phyloP scores from a whole-genome alignment of 208 protist genomes.

The Trypanosoma cruzi region DNA sequence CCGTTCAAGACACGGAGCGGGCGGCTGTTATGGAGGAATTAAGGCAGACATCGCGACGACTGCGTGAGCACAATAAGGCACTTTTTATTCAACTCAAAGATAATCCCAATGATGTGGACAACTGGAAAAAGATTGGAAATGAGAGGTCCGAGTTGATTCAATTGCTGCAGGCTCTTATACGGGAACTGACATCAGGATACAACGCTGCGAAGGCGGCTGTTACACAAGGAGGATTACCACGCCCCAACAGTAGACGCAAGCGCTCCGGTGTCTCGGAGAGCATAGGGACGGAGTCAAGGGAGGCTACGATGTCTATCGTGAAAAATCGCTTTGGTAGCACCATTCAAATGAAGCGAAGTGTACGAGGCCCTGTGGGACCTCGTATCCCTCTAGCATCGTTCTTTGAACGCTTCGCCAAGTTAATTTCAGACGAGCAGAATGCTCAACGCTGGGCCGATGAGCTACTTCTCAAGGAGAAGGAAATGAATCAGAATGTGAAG shows the following conservation, averaged over 20 bases:
- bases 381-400: conserved; percentile 74
- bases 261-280: conserved; percentile 10
- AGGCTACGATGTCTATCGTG: background rate
- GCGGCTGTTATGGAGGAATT: conserved; percentile 65
- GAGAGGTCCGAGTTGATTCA: conserved; percentile 81
- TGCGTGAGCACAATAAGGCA: conserved; percentile 81
- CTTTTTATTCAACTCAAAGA: conserved; percentile 90
- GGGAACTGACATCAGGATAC: conserved; percentile 84
- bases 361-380: conserved; percentile 29
- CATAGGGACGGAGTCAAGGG: conserved; percentile 11
- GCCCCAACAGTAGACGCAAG: background rate
- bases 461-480: conserved; percentile 83
- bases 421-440: conserved; percentile 84
- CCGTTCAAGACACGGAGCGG: conserved; percentile 39
- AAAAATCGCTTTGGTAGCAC: conserved; percentile 64
- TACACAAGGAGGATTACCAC: background rate
- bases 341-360: conserved; percentile 48
- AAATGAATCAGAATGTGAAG: conserved; percentile 94
- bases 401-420: conserved; percentile 76
- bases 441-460: conserved; percentile 91
- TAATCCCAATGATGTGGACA: conserved; percentile 91
- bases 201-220: background rate
- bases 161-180: conserved; percentile 57
- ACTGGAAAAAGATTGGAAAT: conserved; percentile 91
- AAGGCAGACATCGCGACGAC: conserved; percentile 45